A percentile compares a stretch with the other conserved stretches of the same genome.
These are phyloP conservation scores for Aureobasidium subglaciale DNA, from an alignment of 2,329 filamentous ascomycete genomes.

Conservation along the genomic window DNA sequence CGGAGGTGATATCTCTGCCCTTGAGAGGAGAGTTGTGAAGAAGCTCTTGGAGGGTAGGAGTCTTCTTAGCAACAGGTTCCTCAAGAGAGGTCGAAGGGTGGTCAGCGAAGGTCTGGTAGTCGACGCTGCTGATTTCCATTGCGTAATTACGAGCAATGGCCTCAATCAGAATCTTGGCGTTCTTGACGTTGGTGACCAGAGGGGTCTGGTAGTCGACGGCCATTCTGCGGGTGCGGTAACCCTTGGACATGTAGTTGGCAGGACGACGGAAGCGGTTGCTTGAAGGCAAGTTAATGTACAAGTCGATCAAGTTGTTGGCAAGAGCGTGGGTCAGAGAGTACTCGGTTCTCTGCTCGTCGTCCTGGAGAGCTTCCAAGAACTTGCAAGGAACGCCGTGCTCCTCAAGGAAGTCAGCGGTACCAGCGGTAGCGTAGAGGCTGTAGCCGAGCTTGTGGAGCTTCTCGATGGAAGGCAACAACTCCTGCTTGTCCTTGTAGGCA, in stretches of 20 bases:
- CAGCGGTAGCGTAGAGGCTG: constrained; percentile 91
- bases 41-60: constrained; percentile 58
- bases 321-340: constrained; percentile 96
- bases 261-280: constrained; percentile 95
- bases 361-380: constrained; percentile 78
- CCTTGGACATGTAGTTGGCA: constrained; percentile 97
- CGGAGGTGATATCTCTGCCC: constrained; percentile 81
- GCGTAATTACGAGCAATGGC: constrained; percentile 85
- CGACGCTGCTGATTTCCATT: constrained; percentile 71
- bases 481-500: constrained; percentile 95
- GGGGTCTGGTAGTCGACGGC: constrained; percentile 97
- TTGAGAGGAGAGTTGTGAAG: constrained; percentile 80
- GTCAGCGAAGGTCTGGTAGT: constrained; percentile 74
- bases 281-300: constrained; percentile 99
- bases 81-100: constrained; percentile 28
- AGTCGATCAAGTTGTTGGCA: constrained; percentile 93
- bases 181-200: constrained; percentile 97
- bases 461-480: constrained; percentile 88
- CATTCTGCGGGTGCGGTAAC: constrained; percentile 94
- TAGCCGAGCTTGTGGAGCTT: constrained; percentile 87
- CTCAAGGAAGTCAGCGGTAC: constrained; percentile 92
- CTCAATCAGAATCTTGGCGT: constrained; percentile 94
- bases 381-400: constrained; percentile 89
- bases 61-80: constrained; percentile 37
- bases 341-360: constrained; percentile 83